Base-by-base conservation (phyloP, 1,139 yeast species). In the Tardiomyces digboiensis region DNA sequence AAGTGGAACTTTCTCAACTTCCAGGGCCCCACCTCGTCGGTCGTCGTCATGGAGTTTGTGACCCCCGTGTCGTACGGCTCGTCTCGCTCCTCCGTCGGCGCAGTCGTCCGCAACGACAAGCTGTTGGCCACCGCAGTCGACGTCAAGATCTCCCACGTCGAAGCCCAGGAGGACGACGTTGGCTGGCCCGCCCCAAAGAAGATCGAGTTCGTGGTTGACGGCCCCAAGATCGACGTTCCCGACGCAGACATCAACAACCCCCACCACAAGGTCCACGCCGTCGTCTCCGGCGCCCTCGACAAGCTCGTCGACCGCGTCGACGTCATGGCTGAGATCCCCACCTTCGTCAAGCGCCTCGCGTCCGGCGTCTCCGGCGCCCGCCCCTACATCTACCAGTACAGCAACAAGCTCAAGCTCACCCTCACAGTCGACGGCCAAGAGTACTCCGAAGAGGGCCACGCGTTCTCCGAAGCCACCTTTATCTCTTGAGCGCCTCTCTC, bases 291-390 rank as follows among this genome's bases (percentile, higher is more conserved):
- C 41, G 49, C 53, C 21, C 72, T 89, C 53, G 63, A 62, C 19
- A 66, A 72, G 42, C 67, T 85, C 54, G 80, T 86, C 44, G 97
- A 87, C 68, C 79, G 97, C 60, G 89, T 91, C 46, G 98, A 91
- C 66, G 97, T 91, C 49, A 88, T 91, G 97, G 88, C 91, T 39
- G 98, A 91, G 68, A 82, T 91, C 49, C 98, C 98, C 39, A 82
- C 78, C 54, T 88, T 91, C 66, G 95, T 91, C 52, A 91, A 91
- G 67, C 84, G 82, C 57, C 85, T 91, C 49, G 97, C 87, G 39
- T 80, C 89, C 52, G 96, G 95, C 48, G 93, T 89, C 46, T 91
- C 95, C 13, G 98, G 97, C 44, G 82, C 97, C 39, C 85, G 82
- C 62, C 98, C 98, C 33, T 91, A 78, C 68, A 89, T 91, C 58